Percentiles rank a stretch among this genome's conserved stretches.
Conservation (phyloP, 495 filamentous ascomycete species). For the Neurospora discreta region DNA sequence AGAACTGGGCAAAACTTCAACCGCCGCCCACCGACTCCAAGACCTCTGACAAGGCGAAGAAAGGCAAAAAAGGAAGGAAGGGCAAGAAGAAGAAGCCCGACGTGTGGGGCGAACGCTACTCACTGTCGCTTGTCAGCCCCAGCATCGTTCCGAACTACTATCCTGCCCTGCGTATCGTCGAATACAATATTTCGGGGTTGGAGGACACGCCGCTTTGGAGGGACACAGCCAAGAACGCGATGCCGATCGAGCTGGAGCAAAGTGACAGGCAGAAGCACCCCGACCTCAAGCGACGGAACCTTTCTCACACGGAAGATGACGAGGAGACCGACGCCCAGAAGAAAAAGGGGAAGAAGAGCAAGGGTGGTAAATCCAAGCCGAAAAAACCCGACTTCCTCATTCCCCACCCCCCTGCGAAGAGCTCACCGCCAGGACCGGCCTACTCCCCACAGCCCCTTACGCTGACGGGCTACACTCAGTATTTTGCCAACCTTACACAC, state of each 20-base stretch:
- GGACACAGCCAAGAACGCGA: slow-evolving; percentile 12
- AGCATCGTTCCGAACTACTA: slow-evolving; percentile 92
- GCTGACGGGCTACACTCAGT: slow-evolving; percentile 71
- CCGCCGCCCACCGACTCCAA: slow-evolving; percentile 32
- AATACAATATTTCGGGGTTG: slow-evolving; percentile 87
- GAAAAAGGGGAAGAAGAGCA: slow-evolving; percentile 43
- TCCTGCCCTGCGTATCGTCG: slow-evolving; percentile 72
- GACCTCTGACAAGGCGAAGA: slow-evolving; percentile 26
- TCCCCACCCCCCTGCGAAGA: slow-evolving; percentile 61
- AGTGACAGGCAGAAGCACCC: slow-evolving; percentile 10
- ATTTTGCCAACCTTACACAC: slow-evolving; percentile 81
- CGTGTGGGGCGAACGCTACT: slow-evolving; percentile 70
- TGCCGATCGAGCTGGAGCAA: neutral
- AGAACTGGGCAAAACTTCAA: slow-evolving; percentile 66
- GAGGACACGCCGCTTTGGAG: slow-evolving; percentile 41
- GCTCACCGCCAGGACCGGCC: slow-evolving; percentile 72
- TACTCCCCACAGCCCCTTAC: slow-evolving; percentile 81
- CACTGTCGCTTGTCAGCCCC: slow-evolving; percentile 64
- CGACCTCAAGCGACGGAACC: slow-evolving; percentile 8
- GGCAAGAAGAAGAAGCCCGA: slow-evolving; percentile 39
- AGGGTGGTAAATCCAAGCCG: slow-evolving; percentile 40
- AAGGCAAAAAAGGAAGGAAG: slow-evolving; percentile 19
- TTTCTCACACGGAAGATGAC: neutral
- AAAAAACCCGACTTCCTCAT: slow-evolving; percentile 52
- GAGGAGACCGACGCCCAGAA: slow-evolving; percentile 14